Percentiles rank a stretch among this genome's conserved stretches.
These are phyloP conservation scores for Globisporangium sylvaticum DNA, from an alignment of 352 stramenopile genomes.

Conservation along the genomic window DNA sequence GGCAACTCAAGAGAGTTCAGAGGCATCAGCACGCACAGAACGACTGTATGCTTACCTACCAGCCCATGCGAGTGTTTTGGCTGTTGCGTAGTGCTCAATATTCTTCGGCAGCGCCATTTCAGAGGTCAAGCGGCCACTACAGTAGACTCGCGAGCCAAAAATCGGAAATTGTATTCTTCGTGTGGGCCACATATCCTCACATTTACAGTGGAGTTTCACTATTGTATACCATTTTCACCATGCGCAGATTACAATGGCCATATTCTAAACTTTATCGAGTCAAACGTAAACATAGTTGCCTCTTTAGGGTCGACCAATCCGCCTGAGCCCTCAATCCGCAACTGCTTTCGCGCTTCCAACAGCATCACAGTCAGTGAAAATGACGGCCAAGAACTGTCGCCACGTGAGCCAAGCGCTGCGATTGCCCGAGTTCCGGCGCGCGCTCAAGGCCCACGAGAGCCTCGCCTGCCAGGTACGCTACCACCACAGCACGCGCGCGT, in stretches of 20 bases:
- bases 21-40: no score
- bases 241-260: neutral
- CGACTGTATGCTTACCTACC: no score
- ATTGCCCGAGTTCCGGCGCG: conserved; percentile 42
- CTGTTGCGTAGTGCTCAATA: no score
- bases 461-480: conserved; percentile 36
- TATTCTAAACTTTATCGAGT: neutral
- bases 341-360: neutral
- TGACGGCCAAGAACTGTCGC: conserved; percentile 44
- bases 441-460: conserved; percentile 40
- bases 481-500: neutral
- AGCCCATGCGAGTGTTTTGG: no score
- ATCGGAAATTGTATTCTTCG: neutral
- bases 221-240: neutral
- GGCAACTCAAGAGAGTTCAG: no score
- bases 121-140: no score
- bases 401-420: conserved; percentile 53
- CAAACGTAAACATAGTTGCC: neutral
- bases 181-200: neutral
- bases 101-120: no score
- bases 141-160: no score
- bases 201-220: neutral
- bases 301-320: neutral
- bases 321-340: neutral
- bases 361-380: conserved; percentile 4